phyloP scores from a whole-genome alignment of 148 eudicot genomes.

The Camellia sinensis region DNA sequence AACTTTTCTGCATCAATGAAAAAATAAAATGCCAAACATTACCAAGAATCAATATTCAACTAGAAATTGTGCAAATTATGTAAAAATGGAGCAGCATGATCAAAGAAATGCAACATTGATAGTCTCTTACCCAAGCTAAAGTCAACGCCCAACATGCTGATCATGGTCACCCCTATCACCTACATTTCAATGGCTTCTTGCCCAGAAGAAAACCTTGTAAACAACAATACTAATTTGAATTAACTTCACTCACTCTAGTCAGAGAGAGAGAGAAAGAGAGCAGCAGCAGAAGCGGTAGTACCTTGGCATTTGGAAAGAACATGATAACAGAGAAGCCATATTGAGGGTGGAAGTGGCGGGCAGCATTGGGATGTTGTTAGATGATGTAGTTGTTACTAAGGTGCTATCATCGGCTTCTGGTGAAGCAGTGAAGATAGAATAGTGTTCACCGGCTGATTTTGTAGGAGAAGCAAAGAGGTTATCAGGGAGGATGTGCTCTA shows the following conservation, averaged over 20 bases:
- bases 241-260: background rate
- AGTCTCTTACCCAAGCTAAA: conserved; percentile 27
- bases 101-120: conserved; percentile 14
- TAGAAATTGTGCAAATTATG: background rate
- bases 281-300: conserved; percentile 13
- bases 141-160: conserved; percentile 42
- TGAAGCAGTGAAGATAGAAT: conserved; percentile 29
- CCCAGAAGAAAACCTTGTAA: conserved; percentile 46
- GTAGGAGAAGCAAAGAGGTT: conserved; percentile 83
- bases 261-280: background rate
- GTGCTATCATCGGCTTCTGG: conserved; percentile 33
- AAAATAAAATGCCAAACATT: conserved; percentile 17
- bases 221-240: background rate
- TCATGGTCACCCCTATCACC: conserved; percentile 26
- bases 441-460: conserved; percentile 45
- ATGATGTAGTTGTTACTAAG: conserved; percentile 22
- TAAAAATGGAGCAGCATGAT: conserved; percentile 29
- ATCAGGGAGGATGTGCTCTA: conserved; percentile 87
- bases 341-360: conserved; percentile 27
- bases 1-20: conserved; percentile 31
- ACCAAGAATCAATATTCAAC: conserved; percentile 8
- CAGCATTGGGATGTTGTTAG: conserved; percentile 35
- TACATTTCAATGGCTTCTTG: conserved; percentile 73
- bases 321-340: too few relatives aligned
- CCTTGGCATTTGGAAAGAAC: conserved; percentile 71